A percentile compares a stretch with the other conserved stretches of the same genome.
Evolutionary conservation across 2,329 filamentous ascomycete species (phyloP).

Genomic region (Ophiobolus disseminans): DNA sequence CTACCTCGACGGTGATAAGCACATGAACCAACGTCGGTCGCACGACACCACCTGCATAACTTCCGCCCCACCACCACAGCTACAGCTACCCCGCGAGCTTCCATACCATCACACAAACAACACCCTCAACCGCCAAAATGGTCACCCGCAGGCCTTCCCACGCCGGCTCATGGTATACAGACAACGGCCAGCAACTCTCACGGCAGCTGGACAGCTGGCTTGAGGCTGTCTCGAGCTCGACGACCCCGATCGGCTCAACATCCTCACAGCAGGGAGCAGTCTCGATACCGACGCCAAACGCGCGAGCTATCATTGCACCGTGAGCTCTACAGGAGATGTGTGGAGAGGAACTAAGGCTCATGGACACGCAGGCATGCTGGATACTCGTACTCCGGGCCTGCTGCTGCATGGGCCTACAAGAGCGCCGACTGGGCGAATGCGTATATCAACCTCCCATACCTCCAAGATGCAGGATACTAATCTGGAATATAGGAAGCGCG

Average conservation of each 20-base stretch:
- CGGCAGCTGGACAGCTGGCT: slow-evolving; percentile 77
- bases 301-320: slow-evolving; percentile 91
- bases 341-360: slow-evolving; percentile 27
- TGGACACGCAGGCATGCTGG: slow-evolving; percentile 78
- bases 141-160: slow-evolving; percentile 69
- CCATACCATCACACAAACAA: not conserved
- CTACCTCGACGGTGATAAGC: no score
- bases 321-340: slow-evolving; percentile 58
- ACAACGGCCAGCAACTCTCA: slow-evolving; percentile 65
- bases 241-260: slow-evolving; percentile 65
- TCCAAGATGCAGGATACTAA: not conserved
- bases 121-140: slow-evolving; percentile 31
- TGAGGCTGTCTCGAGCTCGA: slow-evolving; percentile 69
- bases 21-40: not conserved
- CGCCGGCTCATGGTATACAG: slow-evolving; percentile 87
- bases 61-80: not conserved
- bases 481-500: slow-evolving; percentile 67
- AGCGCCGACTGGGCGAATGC: slow-evolving; percentile 79
- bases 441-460: slow-evolving; percentile 52
- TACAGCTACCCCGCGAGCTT: slow-evolving; percentile 7
- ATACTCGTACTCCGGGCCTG: slow-evolving; percentile 88
- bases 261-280: slow-evolving; percentile 47
- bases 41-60: not conserved
- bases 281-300: slow-evolving; percentile 72
- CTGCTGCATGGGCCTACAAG: slow-evolving; percentile 95